These are phyloP conservation scores for Amauroascus niger DNA, from an alignment of 2,329 filamentous ascomycete genomes.

Conservation along the genomic window DNA sequence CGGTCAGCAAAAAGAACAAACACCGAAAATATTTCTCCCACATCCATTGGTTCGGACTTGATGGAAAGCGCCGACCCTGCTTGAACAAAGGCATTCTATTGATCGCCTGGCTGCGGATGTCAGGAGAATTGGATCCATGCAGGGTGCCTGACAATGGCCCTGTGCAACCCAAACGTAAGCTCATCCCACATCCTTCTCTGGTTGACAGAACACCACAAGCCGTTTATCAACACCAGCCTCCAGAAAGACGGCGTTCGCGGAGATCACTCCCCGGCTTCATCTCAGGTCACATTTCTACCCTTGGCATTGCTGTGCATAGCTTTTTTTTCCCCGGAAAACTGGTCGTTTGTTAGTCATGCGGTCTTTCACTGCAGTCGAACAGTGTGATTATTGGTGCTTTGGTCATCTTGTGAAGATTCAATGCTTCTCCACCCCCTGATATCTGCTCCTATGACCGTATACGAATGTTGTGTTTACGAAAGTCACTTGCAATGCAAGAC, in stretches of 20 bases:
- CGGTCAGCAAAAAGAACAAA: background rate
- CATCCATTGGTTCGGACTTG: background rate
- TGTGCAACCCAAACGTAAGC: background rate
- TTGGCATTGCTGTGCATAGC: background rate
- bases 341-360: no score
- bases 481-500: no score
- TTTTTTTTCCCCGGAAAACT: no score
- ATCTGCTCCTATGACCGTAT: no score
- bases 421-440: no score
- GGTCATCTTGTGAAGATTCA: no score
- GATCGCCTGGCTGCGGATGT: background rate
- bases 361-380: no score
- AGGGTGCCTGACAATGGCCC: background rate
- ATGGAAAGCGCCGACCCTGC: background rate
- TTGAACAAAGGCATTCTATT: background rate
- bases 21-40: background rate
- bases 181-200: background rate
- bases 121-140: background rate
- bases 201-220: background rate
- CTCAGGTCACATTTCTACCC: background rate
- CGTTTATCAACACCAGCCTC: background rate
- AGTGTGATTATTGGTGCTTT: no score
- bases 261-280: background rate
- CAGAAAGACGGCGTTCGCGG: background rate
- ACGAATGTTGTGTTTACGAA: no score